A percentile compares a stretch with the other conserved stretches of the same genome.
phyloP scores from a whole-genome alignment of 345 rosid species.

The Eucalyptus guilfoylei region DNA sequence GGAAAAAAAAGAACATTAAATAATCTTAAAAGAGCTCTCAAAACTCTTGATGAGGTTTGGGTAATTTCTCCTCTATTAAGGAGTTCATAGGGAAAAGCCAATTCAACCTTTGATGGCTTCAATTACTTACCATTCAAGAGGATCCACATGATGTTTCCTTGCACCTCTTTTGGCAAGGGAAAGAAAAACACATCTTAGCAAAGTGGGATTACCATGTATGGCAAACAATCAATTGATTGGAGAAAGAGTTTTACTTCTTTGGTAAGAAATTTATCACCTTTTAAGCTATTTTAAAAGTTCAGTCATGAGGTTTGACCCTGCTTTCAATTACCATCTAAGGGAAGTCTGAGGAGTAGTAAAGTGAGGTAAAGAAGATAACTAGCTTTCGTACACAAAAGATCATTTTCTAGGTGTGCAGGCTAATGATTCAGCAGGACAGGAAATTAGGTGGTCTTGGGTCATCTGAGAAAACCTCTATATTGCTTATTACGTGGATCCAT shows the following conservation, averaged over 20 bases:
- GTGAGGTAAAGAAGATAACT: not conserved
- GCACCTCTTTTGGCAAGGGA: not conserved
- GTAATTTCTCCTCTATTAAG: not conserved
- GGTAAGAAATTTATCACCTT: not conserved
- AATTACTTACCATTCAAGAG: not conserved
- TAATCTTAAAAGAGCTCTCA: not conserved
- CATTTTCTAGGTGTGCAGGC: not conserved
- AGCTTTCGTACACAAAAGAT: not conserved
- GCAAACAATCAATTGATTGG: not conserved
- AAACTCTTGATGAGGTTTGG: not conserved
- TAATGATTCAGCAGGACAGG: not conserved
- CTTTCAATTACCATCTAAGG: not conserved
- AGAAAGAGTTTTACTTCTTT: not conserved
- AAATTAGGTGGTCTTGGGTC: not conserved
- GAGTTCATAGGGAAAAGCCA: not conserved
- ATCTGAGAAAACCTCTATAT: not conserved
- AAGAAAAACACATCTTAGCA: not conserved
- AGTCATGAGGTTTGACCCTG: not conserved
- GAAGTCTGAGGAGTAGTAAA: not conserved
- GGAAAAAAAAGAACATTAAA: not conserved
- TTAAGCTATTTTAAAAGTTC: not conserved
- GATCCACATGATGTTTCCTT: not conserved
- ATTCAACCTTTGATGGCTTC: not conserved
- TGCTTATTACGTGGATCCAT: not conserved
- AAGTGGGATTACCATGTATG: not conserved